Percentiles rank a stretch among this genome's conserved stretches.
phyloP scores from a whole-genome alignment of 345 rosid species.

The Populus ilicifolia region DNA sequence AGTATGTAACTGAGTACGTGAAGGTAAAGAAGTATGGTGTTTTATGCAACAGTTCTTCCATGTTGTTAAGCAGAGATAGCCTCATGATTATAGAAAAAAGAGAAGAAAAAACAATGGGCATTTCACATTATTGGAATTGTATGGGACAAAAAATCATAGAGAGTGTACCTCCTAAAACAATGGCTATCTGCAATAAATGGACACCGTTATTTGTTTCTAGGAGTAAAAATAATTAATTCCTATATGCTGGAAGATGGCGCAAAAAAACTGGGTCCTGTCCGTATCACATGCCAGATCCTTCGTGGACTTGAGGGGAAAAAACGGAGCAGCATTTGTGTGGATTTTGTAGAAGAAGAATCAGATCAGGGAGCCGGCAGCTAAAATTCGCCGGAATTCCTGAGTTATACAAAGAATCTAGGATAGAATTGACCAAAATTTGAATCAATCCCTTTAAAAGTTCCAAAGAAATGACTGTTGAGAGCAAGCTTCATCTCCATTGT shows the following conservation, averaged over 20 bases:
- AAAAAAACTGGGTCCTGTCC: not conserved
- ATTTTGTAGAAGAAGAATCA: not conserved
- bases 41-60: no score
- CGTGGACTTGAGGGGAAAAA: not conserved
- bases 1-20: no score
- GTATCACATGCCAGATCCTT: not conserved
- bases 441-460: constrained; percentile 35
- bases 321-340: not conserved
- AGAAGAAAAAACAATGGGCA: no score
- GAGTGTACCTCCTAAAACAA: no score
- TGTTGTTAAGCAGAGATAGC: no score
- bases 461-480: constrained; percentile 46
- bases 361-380: constrained; percentile 1
- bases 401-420: not conserved
- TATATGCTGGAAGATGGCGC: not conserved
- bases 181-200: not conserved
- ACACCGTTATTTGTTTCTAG: not conserved
- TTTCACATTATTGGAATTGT: no score
- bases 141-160: no score
- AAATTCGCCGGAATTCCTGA: constrained; percentile 1
- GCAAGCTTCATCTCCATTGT: constrained; percentile 2
- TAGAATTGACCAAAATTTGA: not conserved
- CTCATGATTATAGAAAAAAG: no score
- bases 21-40: no score
- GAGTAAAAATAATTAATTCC: not conserved